These are phyloP conservation scores for Colletotrichum tanaceti DNA, from an alignment of 2,329 filamentous ascomycete species.

Conservation along the genomic window DNA sequence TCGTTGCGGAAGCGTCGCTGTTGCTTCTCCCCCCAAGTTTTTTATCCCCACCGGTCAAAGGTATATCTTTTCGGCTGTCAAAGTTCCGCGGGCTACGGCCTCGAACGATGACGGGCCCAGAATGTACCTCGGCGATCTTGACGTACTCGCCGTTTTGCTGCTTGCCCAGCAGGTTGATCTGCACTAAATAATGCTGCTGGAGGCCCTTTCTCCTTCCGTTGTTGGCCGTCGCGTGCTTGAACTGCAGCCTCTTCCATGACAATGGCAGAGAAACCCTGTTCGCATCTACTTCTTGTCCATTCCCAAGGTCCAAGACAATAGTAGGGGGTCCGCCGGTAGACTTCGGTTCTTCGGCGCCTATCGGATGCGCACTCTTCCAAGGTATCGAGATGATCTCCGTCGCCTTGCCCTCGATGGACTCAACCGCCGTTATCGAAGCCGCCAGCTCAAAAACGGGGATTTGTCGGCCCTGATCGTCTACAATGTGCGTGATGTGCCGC, in stretches of 20 bases:
- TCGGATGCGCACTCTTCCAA: constrained; percentile 83
- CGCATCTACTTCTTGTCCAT: constrained; percentile 78
- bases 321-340: constrained; percentile 63
- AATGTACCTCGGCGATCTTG: constrained; percentile 85
- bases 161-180: constrained; percentile 84
- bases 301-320: constrained; percentile 65
- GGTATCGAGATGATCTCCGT: constrained; percentile 97
- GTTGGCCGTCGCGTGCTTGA: constrained; percentile 95
- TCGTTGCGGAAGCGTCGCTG: constrained; percentile 42
- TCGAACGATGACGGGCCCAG: constrained; percentile 93
- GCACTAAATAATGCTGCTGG: constrained; percentile 94
- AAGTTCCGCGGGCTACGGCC: constrained; percentile 95
- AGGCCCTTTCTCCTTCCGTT: constrained; percentile 94
- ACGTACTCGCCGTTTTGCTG: constrained; percentile 74
- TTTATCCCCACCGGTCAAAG: constrained; percentile 68
- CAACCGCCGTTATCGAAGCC: constrained; percentile 84
- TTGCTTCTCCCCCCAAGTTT: constrained; percentile 59
- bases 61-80: constrained; percentile 87
- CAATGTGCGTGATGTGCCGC: constrained; percentile 74
- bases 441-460: constrained; percentile 82
- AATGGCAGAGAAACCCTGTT: constrained; percentile 84
- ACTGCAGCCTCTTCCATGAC: constrained; percentile 94
- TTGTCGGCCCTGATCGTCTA: constrained; percentile 80
- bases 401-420: constrained; percentile 90
- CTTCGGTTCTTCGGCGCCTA: constrained; percentile 61